Evolutionary conservation across 2,329 filamentous ascomycete genomes (phyloP).

Genomic region (Ophiostoma triangulosporum): DNA sequence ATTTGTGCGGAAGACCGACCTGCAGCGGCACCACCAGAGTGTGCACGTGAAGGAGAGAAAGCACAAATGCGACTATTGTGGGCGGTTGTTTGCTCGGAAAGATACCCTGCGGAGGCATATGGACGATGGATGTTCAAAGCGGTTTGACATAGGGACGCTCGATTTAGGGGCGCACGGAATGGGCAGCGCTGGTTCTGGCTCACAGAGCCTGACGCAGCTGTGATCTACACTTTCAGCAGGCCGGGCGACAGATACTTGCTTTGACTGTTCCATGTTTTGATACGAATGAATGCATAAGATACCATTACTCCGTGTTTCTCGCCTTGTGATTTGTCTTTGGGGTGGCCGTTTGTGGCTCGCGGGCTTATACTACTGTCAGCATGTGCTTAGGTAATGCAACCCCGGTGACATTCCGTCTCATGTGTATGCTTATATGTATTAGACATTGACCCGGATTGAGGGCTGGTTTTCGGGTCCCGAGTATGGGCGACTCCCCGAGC

Average conservation of each 20-base stretch:
- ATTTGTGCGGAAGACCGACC: slow-evolving; percentile 74
- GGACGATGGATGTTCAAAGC: slow-evolving; percentile 61
- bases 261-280: too few species aligned
- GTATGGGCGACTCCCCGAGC: too few species aligned
- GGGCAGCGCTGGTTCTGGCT: slow-evolving; percentile 12
- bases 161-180: slow-evolving; percentile 28
- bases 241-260: too few species aligned
- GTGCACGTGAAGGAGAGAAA: slow-evolving; percentile 64
- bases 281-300: not conserved
- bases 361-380: too few species aligned
- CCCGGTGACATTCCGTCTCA: too few species aligned
- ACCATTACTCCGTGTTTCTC: too few species aligned
- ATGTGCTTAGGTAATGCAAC: too few species aligned
- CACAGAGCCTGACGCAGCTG: not conserved
- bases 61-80: slow-evolving; percentile 58
- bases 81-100: slow-evolving; percentile 60
- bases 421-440: too few species aligned
- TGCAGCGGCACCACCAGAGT: slow-evolving; percentile 47
- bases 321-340: too few species aligned
- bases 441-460: too few species aligned
- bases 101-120: slow-evolving; percentile 76
- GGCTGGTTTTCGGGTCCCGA: too few species aligned
- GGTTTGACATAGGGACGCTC: slow-evolving; percentile 44
- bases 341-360: too few species aligned
- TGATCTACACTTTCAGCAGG: not conserved